Evolutionary conservation across 805 yeast species (phyloP).

Genomic region (Crinitomyces ghanaensis): DNA sequence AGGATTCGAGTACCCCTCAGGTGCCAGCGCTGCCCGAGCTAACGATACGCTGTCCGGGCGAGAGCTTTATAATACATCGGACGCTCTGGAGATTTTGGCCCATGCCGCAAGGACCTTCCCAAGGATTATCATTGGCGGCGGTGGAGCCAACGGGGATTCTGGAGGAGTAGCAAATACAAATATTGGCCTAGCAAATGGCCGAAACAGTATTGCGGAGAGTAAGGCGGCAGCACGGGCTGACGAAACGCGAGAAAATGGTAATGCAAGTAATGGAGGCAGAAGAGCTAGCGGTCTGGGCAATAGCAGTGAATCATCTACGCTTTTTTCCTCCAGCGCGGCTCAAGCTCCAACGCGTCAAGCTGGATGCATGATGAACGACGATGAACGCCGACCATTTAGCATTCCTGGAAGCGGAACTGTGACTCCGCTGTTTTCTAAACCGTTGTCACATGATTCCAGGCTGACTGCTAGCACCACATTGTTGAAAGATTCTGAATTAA

Average conservation of each 20-base stretch:
- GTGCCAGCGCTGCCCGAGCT: slow-evolving; percentile 5
- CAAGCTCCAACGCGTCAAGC: slow-evolving; percentile 1
- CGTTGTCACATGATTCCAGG: neutral
- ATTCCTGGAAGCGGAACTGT: no score
- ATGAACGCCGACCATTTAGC: slow-evolving; percentile 1
- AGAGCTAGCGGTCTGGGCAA: no score
- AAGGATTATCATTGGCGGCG: slow-evolving; percentile 20
- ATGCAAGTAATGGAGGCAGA: slow-evolving; percentile 1
- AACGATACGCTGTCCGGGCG: slow-evolving; percentile 9
- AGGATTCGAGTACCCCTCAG: no score
- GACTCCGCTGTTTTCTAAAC: no score
- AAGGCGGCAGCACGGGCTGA: no score
- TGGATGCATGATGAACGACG: neutral
- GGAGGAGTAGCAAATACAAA: slow-evolving; percentile 5
- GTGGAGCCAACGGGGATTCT: slow-evolving; percentile 1
- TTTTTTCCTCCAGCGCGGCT: neutral
- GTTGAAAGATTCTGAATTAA: slow-evolving; percentile 17
- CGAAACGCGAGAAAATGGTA: no score
- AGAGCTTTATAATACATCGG: slow-evolving; percentile 28
- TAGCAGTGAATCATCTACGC: no score
- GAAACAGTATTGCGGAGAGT: slow-evolving; percentile 1
- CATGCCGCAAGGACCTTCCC: slow-evolving; percentile 27
- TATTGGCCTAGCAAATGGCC: neutral
- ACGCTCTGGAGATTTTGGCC: slow-evolving; percentile 29
- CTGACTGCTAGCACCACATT: neutral